Evolutionary conservation across 768 basidiomycete genomes (phyloP).

Genomic region (Nidularia pulvinata): DNA sequence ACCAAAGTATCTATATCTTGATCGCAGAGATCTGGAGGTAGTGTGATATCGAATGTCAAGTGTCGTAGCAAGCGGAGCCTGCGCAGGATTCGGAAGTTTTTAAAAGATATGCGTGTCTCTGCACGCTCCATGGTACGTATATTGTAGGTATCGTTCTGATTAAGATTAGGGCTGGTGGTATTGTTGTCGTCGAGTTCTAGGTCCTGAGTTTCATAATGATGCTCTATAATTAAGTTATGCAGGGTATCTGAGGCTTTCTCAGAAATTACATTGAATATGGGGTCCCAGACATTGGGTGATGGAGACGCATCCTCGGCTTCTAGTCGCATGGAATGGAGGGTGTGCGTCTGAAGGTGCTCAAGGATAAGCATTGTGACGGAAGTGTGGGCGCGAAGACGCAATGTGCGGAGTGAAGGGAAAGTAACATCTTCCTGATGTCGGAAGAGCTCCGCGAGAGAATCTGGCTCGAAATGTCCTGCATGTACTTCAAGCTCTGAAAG

Average conservation of each 20-base stretch:
- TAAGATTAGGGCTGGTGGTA: conserved; percentile 7
- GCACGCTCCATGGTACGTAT: conserved; percentile 6
- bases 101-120: conserved; percentile 19
- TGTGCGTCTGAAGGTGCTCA: conserved; percentile 22
- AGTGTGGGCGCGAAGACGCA: conserved; percentile 37
- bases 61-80: conserved; percentile 26
- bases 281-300: conserved; percentile 26
- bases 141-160: conserved; percentile 4
- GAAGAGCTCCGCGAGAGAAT: conserved; percentile 11
- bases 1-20: conserved; percentile 31
- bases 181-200: conserved; percentile 17
- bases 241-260: conserved; percentile 24
- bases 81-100: conserved; percentile 26
- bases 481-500: conserved; percentile 44
- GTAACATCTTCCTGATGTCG: conserved; percentile 6
- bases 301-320: conserved; percentile 27
- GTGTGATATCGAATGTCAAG: conserved; percentile 35
- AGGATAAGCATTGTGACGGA: conserved; percentile 31
- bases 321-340: conserved; percentile 32
- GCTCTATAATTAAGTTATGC: conserved; percentile 36
- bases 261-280: conserved; percentile 26
- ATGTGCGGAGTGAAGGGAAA: conserved; percentile 33
- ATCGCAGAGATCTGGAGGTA: conserved; percentile 36
- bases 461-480: conserved; percentile 28
- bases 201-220: conserved; percentile 35